Base-by-base conservation (phyloP, 2,329 filamentous ascomycete species). In the Exophiala bonariae region DNA sequence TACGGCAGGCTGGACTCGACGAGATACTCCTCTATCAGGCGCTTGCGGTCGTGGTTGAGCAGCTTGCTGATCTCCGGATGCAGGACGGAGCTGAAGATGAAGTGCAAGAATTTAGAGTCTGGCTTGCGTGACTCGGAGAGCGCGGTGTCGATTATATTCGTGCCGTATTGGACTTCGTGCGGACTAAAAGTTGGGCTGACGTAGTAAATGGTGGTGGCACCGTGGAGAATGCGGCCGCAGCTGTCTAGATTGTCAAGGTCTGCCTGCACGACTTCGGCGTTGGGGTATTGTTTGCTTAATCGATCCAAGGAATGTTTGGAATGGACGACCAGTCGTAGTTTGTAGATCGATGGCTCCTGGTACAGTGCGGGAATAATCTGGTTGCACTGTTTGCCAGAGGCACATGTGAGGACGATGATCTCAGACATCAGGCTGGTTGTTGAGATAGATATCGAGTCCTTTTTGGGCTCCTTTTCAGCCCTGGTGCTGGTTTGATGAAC, bases 1-100 rank as follows among this genome's bases (percentile, higher is more conserved):
- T n/a, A n/a, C n/a, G n/a, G n/a, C n/a, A n/a, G n/a, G n/a, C n/a
- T n/a, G n/a, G n/a, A n/a, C n/a, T 49, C 33, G 28, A 31, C 28
- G 28, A 31, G 28, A 9, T 31, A 31, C n/a, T 31, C 28, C 28
- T 31, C 28, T 9, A 31, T 9, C 9, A 31, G 9, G 10, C 61
- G 56, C 38, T 69, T 69, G 50, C 57, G 58, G 45, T 65, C 66
- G 41, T 71, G 67, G 49, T 67, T 66, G n/a, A n/a, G n/a, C n/a
- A 70, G 59, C 44, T 66, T 66, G 20, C 60, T 57, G 6, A 67
- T 48, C 44, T 63, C 61, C 0, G 65, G 60, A 43, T 64, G 56
- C 2, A 66, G 47, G 19, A 70, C 68, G 13, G 59, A 63, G 26
- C 56, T 61, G 45, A 62, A 64, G 30, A 71, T 57, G 32, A 71